Base-by-base conservation (phyloP, 2,329 filamentous ascomycete species). In the Trichophyton simii region DNA sequence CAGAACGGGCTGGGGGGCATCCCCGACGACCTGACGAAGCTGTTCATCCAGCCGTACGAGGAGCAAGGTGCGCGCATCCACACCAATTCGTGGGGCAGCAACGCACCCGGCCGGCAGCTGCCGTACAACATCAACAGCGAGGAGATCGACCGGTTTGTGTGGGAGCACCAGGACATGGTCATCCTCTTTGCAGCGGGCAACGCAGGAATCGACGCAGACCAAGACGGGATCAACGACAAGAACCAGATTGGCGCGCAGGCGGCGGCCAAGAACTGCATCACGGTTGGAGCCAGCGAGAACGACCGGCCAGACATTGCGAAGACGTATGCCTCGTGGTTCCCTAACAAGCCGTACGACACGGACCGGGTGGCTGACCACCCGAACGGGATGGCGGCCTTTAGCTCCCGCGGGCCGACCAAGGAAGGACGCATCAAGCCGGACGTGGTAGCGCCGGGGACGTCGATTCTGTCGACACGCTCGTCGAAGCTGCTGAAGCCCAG, bases 211-310 rank as follows among this genome's bases (percentile, higher is more conserved):
- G 64, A 67, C 41, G 18, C 9, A 22, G 58, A 62, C 34, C 41
- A 36, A 8, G 63, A 65, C 38, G 66, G 66, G 13, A 38, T 55
- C 13, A 63, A 64, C 22, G 65, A 66, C 57, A 38, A 38, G 15
- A 60, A 58, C 34, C 63, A 65, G 25, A 64, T 69, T 41, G 66
- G 66, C 6, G 59, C 64, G 9, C 60, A 67, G 57, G 65, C 65
- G 0, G 64, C 64, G 1, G 64, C 66, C 6, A 69, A 69, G 60
- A 69, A 69, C 52, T 67, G 66, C 61, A 67, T 69, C 44, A 69
- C 67, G 1, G 67, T 69, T 15, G 67, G 67, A 22, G 67, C 67
- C 8, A 66, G 60, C n/a, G 64, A 66, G 31, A 68, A 65, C 48
- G 55, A 63, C n/a, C 65, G 67, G 2, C 66, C 66, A 13, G 62